phyloP scores from a whole-genome alignment of 2,329 filamentous ascomycete genomes.

The Penicillium glabrum region DNA sequence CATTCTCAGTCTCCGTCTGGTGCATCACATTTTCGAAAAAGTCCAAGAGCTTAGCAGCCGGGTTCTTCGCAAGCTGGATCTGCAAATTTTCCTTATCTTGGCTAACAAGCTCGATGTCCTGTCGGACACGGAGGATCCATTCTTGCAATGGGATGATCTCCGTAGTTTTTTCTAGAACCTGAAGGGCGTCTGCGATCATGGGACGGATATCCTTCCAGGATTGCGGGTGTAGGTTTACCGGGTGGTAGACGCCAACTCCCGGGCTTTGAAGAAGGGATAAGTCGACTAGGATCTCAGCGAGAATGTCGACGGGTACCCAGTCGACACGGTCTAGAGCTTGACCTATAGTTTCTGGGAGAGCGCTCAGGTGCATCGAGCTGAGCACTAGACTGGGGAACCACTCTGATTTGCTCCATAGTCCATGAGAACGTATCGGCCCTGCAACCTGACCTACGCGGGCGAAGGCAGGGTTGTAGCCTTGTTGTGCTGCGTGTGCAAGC shows the following conservation, averaged over 20 bases:
- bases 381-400: conserved; percentile 45
- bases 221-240: conserved; percentile 15
- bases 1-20: not conserved
- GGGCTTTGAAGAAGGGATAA: not conserved
- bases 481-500: conserved; percentile 33
- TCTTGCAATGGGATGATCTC: not conserved
- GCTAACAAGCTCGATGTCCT: not conserved
- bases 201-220: conserved; percentile 13
- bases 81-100: not conserved
- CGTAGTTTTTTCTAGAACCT: not conserved
- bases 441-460: conserved; percentile 38
- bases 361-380: conserved; percentile 51
- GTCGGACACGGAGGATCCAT: not conserved
- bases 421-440: conserved; percentile 34
- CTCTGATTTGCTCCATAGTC: conserved; percentile 58
- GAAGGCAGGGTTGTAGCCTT: conserved; percentile 17
- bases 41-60: conserved; percentile 2
- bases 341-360: conserved; percentile 50
- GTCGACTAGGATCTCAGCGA: conserved; percentile 35
- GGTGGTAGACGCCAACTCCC: conserved; percentile 15
- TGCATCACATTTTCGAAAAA: not conserved
- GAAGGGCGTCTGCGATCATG: not conserved
- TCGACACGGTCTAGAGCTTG: conserved; percentile 42
- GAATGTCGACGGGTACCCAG: conserved; percentile 44
- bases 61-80: not conserved